These are phyloP conservation scores for Cryomyces antarcticus DNA, from an alignment of 495 filamentous ascomycete species.

Conservation along the genomic window DNA sequence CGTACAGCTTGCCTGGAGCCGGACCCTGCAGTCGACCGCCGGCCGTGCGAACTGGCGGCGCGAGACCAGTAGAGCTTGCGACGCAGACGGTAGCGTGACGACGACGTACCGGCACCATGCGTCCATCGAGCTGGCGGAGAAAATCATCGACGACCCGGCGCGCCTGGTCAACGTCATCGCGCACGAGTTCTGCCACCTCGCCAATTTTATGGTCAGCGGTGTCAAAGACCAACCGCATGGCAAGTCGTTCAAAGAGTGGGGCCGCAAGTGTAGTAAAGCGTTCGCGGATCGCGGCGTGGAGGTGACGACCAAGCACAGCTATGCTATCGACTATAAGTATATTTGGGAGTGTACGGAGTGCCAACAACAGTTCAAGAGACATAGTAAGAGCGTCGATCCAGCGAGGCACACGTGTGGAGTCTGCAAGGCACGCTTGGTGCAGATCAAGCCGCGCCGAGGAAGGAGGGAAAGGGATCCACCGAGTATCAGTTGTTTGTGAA, in stretches of 20 bases:
- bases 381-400: slow-evolving; percentile 65
- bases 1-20: slow-evolving; percentile 61
- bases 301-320: slow-evolving; percentile 73
- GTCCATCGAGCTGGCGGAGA: slow-evolving; percentile 69
- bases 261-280: slow-evolving; percentile 24
- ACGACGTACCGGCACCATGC: slow-evolving; percentile 37
- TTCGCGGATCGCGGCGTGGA: slow-evolving; percentile 34
- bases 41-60: slow-evolving; percentile 69
- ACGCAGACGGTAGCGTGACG: slow-evolving; percentile 1
- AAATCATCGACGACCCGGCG: slow-evolving; percentile 52
- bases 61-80: slow-evolving; percentile 28
- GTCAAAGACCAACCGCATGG: slow-evolving; percentile 58
- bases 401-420: slow-evolving; percentile 41
- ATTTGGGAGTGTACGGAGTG: slow-evolving; percentile 65
- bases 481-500: slow-evolving; percentile 52
- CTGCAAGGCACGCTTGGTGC: slow-evolving; percentile 46
- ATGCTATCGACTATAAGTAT: slow-evolving; percentile 79
- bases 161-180: slow-evolving; percentile 71
- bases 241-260: slow-evolving; percentile 61
- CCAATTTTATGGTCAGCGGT: slow-evolving; percentile 62
- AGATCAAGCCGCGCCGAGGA: slow-evolving; percentile 64
- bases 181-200: slow-evolving; percentile 90
- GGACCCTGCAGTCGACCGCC: slow-evolving; percentile 68
- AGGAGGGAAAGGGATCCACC: slow-evolving; percentile 7
- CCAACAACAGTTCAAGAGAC: slow-evolving; percentile 45